A percentile compares a stretch with the other conserved stretches of the same genome.
Conservation (phyloP, 2,329 filamentous ascomycete genomes). For the Colletotrichum tamarilloi region DNA sequence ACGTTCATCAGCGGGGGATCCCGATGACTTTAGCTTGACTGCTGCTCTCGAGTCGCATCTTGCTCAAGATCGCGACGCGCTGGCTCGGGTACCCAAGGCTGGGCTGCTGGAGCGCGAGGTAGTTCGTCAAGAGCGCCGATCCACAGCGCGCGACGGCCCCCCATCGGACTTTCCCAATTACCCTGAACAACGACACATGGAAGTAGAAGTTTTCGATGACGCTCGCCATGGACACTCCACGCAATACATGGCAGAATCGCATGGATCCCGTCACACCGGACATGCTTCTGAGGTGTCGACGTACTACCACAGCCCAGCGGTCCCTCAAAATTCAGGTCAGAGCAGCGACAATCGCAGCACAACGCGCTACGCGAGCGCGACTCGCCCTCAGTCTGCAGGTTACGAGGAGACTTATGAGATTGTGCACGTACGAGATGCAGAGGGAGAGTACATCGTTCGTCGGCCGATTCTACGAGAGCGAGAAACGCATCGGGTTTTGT, state of each 20-base stretch:
- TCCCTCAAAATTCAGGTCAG: background rate
- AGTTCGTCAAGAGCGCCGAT: background rate
- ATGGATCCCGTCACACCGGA: background rate
- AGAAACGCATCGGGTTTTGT: slow-evolving; percentile 37
- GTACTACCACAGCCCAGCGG: background rate
- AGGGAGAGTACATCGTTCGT: slow-evolving; percentile 59
- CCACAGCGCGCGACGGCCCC: background rate
- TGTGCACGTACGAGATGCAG: slow-evolving; percentile 55
- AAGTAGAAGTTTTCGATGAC: background rate
- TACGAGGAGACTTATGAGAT: slow-evolving; percentile 54
- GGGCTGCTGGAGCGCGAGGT: background rate
- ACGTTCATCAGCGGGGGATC: background rate
- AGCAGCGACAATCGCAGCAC: background rate
- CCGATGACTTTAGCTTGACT: slow-evolving; percentile 20
- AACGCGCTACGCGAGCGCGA: background rate
- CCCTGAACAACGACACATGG: background rate
- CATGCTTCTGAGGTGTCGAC: background rate
- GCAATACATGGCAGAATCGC: background rate
- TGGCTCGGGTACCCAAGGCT: background rate
- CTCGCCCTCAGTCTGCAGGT: background rate
- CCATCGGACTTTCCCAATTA: background rate
- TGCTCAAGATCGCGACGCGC: slow-evolving; percentile 27
- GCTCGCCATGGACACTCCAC: background rate
- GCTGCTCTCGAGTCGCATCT: slow-evolving; percentile 28
- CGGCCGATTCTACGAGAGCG: slow-evolving; percentile 50